Evolutionary conservation across 176 grass and related monocot genomes (phyloP).

Genomic region (Chloris gayana): DNA sequence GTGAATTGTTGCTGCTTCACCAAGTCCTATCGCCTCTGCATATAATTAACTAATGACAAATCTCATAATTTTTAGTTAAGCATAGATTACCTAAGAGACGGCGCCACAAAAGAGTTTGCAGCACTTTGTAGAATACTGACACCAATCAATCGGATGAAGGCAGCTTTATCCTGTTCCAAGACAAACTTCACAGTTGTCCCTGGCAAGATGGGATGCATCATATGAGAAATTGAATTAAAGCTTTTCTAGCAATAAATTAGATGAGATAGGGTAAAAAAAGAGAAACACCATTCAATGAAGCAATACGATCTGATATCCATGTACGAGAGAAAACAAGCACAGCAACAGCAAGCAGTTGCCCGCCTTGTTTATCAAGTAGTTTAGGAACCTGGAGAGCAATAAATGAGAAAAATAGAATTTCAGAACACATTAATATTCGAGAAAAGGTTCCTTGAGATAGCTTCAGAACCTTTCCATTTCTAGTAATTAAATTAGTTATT

Average conservation of each 20-base stretch:
- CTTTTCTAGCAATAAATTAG: constrained; percentile 20
- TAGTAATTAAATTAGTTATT: neutral
- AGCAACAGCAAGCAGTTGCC: constrained; percentile 83
- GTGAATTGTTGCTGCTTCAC: neutral
- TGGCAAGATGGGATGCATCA: constrained; percentile 51
- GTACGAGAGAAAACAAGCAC: constrained; percentile 96
- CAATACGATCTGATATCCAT: constrained; percentile 97
- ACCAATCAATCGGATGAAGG: constrained; percentile 89
- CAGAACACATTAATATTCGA: neutral
- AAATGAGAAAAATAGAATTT: constrained; percentile 38
- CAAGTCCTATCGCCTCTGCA: neutral
- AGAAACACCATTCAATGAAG: constrained; percentile 85
- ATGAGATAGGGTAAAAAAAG: constrained; percentile 25
- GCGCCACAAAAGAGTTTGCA: constrained; percentile 95
- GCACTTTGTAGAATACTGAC: constrained; percentile 95
- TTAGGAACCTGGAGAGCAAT: constrained; percentile 71
- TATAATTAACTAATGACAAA: constrained; percentile 15
- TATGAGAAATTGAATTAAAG: constrained; percentile 42
- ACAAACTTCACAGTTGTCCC: constrained; percentile 98
- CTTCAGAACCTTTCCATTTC: neutral
- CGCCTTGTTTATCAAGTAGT: constrained; percentile 96
- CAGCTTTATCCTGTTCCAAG: constrained; percentile 92
- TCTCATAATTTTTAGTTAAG: constrained; percentile 6
- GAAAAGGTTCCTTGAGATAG: constrained; percentile 25
- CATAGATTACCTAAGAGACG: constrained; percentile 73